Base-by-base conservation (phyloP, 768 basidiomycete genomes). In the Basidioascus undulatus region DNA sequence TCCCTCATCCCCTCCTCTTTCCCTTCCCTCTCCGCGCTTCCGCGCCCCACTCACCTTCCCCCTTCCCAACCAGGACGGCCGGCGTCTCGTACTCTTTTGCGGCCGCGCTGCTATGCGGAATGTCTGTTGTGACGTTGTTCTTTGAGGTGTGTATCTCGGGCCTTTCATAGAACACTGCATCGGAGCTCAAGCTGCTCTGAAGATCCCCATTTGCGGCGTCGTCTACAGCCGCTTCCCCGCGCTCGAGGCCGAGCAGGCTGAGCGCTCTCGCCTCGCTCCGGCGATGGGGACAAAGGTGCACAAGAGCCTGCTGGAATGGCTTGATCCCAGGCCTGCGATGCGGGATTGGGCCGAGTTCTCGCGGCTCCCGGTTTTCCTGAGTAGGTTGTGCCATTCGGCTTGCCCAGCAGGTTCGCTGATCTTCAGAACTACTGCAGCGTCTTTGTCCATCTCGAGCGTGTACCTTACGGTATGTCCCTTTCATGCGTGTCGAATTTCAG, bases 341-440 rank as follows among this genome's bases (percentile, higher is more conserved):
- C n/a, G 32, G 0, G 59, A 60, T 36, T 63, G 61, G 62, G 39
- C 42, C 7, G 60, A 62, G 39, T 60, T 63, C 41, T 35, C 53
- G 16, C 55, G 49, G 10, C 46, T 57, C 8, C 61, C 61, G 1
- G 55, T 61, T 16, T 62, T 62, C 49, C 51, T 57, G 3, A 57
- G n/a, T n/a, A n/a, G n/a, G n/a, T n/a, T n/a, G n/a, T n/a, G n/a
- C n/a, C n/a, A n/a, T n/a, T n/a, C n/a, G n/a, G n/a, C 58, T 4
- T 62, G 62, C 1, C 16, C 63, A 8, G 53, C 61, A 4, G 59
- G 62, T 21, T 60, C 63, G 2, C 53, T 57, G 32, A 51, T 65
- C 1, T 64, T 62, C 40, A 49, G 64, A 31, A 62, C 61, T 0
- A 61, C 60, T 5, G 52, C 58, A 6, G 53, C 49, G 49, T 55